Conservation (phyloP, 2,329 filamentous ascomycete genomes). For the Calonectria pauciramosa region DNA sequence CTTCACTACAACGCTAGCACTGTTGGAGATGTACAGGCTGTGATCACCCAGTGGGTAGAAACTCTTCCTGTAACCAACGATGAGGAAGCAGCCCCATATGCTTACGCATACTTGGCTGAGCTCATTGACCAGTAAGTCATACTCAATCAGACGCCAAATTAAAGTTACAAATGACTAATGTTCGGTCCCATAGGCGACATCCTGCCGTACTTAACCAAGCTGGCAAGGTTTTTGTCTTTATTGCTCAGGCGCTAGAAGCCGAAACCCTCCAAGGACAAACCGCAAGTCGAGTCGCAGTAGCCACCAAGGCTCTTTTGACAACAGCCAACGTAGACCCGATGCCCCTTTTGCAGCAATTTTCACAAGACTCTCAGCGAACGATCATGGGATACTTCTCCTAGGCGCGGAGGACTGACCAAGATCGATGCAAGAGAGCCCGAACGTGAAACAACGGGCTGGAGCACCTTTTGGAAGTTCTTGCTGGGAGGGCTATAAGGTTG, state of each 20-base stretch:
- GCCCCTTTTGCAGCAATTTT: conserved; percentile 81
- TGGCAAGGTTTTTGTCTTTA: conserved; percentile 84
- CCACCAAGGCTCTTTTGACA: conserved; percentile 83
- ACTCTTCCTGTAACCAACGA: conserved; percentile 94
- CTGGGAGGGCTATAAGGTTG: conserved; percentile 24
- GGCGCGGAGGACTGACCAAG: conserved; percentile 21
- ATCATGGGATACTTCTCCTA: conserved; percentile 85
- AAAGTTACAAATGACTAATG: conserved; percentile 44
- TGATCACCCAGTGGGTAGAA: conserved; percentile 89
- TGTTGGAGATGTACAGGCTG: conserved; percentile 80
- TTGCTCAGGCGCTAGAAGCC: conserved; percentile 90
- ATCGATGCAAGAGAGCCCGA: conserved; percentile 22
- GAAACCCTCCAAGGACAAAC: conserved; percentile 91
- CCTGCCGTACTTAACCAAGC: conserved; percentile 83
- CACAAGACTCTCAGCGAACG: conserved; percentile 83
- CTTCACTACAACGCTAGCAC: conserved; percentile 88
- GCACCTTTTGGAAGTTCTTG: conserved; percentile 29
- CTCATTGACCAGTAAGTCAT: conserved; percentile 91
- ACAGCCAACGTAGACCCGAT: conserved; percentile 81
- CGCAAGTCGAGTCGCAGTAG: conserved; percentile 80
- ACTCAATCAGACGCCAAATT: neutral
- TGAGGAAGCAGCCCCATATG: conserved; percentile 96
- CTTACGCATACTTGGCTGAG: conserved; percentile 91
- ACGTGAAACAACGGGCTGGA: conserved; percentile 6
- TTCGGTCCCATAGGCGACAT: conserved; percentile 75